Conservation (phyloP, 768 basidiomycete genomes). For the Myochromella boudieri region DNA sequence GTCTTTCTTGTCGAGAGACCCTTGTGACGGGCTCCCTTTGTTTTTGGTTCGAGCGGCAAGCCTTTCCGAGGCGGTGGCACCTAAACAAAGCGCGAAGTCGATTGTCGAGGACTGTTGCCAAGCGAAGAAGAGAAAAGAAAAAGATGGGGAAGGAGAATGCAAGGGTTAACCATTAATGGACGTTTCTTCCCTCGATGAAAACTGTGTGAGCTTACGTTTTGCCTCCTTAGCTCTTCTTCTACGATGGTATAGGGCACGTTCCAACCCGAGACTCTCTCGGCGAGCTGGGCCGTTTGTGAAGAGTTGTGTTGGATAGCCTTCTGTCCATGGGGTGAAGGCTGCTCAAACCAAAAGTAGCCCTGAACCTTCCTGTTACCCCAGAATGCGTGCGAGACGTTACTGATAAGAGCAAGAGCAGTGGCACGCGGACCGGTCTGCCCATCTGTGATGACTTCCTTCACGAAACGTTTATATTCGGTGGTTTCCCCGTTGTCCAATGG, state of each 20-base stretch:
- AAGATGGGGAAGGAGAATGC: conserved; percentile 9
- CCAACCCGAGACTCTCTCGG: conserved; percentile 88
- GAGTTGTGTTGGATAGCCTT: conserved; percentile 73
- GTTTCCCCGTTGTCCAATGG: conserved; percentile 96
- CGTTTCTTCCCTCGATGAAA: conserved; percentile 19
- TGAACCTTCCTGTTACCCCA: conserved; percentile 80
- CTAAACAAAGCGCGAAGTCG: conserved; percentile 92
- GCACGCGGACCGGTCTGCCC: conserved; percentile 92
- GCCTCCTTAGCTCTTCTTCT: conserved; percentile 92
- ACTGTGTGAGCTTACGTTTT: conserved; percentile 70
- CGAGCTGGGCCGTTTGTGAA: conserved; percentile 78
- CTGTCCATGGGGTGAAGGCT: conserved; percentile 45
- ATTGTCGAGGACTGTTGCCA: conserved; percentile 86
- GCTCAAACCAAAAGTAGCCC: conserved; percentile 77
- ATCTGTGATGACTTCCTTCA: conserved; percentile 96
- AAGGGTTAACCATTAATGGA: conserved; percentile 25
- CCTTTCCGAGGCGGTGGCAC: conserved; percentile 82
- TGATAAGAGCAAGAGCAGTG: conserved; percentile 85
- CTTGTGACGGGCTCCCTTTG: conserved; percentile 42
- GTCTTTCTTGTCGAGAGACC: conserved; percentile 91
- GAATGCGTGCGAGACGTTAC: conserved; percentile 72
- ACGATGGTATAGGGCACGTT: conserved; percentile 81
- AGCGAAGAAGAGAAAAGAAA: conserved; percentile 15
- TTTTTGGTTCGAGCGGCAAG: conserved; percentile 80
- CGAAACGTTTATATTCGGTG: conserved; percentile 90